Evolutionary conservation across 345 rosid species (phyloP), one percentile per base, ranked within the genome.

Genomic region (Populus nigra): DNA sequence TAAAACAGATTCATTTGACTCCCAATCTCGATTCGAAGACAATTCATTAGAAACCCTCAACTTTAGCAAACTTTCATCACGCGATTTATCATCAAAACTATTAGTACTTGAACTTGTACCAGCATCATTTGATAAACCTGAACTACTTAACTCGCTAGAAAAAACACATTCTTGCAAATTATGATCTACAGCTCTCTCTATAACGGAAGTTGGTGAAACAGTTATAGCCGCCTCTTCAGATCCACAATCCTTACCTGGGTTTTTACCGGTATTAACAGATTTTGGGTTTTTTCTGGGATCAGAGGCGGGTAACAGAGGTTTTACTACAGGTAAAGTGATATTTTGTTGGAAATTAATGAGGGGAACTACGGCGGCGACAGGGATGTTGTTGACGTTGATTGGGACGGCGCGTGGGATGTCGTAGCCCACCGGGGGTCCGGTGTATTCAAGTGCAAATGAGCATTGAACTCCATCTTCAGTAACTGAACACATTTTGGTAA

Each of bases 341-440:
- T 88, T 79, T 16, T 86, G 88, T 20, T 89, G 82, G 35, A 89
- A 71, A 62, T 91, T 84, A 29, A 90, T 89, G 79, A 90, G 90
- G n/a, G 96, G 79, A 47, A 91, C 98, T 1, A 91, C 97, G 22
- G 97, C 84, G n/a, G 99, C 99, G n/a, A 96, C 92, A 7, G 99
- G 99, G 80, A 96, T 92, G 62, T 77, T 88, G 66, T 81, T 87
- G n/a, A 93, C 88, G 84, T 92, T 96, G 82, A 96, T 89, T 2
- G 99, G 99, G 77, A 89, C 86, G 5, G 98, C 99, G 33, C 92
- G 91, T 20, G 99, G 99, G 39, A 96, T 86, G 75, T 91, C 90
- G 87, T 87, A 89, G 31, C 87, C 59, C 72, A 96, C 72, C 53
- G 99, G 99, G 2, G 99, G 99, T 22, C 99, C 99, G 25, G 83